Evolutionary conservation across 2,329 filamentous ascomycete genomes (phyloP), one percentile per base, ranked within the genome.

Genomic region (Sordariomycetes sp.): DNA sequence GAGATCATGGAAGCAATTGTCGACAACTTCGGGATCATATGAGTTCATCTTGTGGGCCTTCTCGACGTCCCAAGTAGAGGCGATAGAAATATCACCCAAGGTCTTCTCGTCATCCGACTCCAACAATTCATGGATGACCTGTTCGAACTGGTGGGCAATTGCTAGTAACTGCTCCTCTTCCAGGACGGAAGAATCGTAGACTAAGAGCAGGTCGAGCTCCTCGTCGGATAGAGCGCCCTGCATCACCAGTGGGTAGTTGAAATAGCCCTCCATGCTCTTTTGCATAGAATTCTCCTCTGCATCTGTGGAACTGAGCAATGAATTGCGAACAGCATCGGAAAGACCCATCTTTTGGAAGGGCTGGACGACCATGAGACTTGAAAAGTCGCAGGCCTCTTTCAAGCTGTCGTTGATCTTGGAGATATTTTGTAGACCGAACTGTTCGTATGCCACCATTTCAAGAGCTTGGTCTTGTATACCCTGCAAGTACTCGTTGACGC

Each of bases 1-100:
- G 32, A 61, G 38, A 21, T 61, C 55, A 31, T 63, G 61, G 49
- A 62, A 59, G 32, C 53, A 57, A n/a, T 41, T 14, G 14, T 35
- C 23, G 17, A 36, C 20, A 11, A 18, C n/a, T n/a, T 19, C n/a
- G 8, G 30, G 16, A 8, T 20, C 18, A 16, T n/a, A 10, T 11
- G 17, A 20, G 17, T 32, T 32, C 16, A 11, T 12, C 30, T 11
- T 12, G n/a, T 19, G 19, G 17, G 30, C 37, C 12, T 32, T 11
- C 20, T 32, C 17, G 30, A 32, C n/a, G 18, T 32, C 30, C 30
- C 30, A 32, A 12, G 8, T 5, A n/a, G n/a, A n/a, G 3, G 30
- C 17, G 8, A 32, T 12, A 4, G 30, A 20, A 19, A 32, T 19
- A 12, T n/a, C n/a, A n/a, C 30, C 16, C 12, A 32, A 12, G n/a